A percentile compares a stretch with the other conserved stretches of the same genome.
phyloP scores from a whole-genome alignment of 2,329 filamentous ascomycete species.

The Cryphonectria japonica region DNA sequence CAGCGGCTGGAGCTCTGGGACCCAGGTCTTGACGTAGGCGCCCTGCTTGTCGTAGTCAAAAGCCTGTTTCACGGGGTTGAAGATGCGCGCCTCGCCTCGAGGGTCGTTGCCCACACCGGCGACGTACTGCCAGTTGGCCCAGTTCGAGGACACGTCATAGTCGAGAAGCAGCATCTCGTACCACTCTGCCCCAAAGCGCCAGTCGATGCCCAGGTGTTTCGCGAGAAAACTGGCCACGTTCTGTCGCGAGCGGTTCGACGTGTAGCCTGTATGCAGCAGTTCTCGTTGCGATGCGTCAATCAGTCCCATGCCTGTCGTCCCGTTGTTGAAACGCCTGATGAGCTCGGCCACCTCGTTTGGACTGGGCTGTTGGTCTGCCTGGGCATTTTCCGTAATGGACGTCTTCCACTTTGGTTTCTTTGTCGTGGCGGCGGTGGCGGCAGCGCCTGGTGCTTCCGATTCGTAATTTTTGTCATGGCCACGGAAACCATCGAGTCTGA shows the following conservation, averaged over 20 bases:
- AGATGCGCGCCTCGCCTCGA: constrained; percentile 70
- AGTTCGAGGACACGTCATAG: constrained; percentile 77
- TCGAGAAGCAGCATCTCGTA: constrained; percentile 77
- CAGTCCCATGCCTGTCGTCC: constrained; percentile 74
- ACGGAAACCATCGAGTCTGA: constrained; percentile 67
- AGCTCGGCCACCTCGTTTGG: constrained; percentile 50
- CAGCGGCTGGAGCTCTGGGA: constrained; percentile 66
- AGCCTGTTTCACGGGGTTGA: constrained; percentile 82
- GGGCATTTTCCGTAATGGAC: constrained; percentile 38
- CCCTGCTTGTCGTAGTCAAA: constrained; percentile 76
- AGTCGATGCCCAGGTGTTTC: constrained; percentile 76
- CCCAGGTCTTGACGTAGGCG: constrained; percentile 73
- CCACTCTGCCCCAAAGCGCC: constrained; percentile 81
- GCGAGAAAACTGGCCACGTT: constrained; percentile 76
- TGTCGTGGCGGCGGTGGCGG: neutral
- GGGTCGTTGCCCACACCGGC: constrained; percentile 82
- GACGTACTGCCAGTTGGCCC: constrained; percentile 84
- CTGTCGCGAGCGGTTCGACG: constrained; percentile 74
- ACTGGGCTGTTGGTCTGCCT: constrained; percentile 43
- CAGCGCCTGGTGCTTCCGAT: constrained; percentile 31
- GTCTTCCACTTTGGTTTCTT: constrained; percentile 53
- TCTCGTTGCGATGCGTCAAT: constrained; percentile 80
- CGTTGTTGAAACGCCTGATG: constrained; percentile 64
- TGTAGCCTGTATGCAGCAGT: constrained; percentile 75
- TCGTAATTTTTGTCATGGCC: constrained; percentile 52